phyloP scores from a whole-genome alignment of 768 basidiomycete genomes.

The Lyophyllum semitale region DNA sequence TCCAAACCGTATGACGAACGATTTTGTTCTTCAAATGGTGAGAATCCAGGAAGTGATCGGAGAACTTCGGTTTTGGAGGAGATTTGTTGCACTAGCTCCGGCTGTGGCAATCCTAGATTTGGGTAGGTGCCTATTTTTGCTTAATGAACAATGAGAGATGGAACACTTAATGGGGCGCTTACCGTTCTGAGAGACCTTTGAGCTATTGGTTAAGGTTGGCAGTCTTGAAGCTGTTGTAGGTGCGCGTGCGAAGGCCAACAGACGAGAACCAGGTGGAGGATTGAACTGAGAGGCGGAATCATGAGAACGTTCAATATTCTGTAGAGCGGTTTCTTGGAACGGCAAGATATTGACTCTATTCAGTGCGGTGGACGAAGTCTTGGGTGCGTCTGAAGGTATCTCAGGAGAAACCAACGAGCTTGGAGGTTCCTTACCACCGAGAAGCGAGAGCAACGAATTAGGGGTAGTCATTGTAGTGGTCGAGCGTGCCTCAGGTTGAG shows the following conservation, averaged over 20 bases:
- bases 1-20: slow-evolving; percentile 26
- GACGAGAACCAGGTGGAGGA: slow-evolving; percentile 52
- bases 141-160: not conserved
- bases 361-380: not conserved
- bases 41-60: slow-evolving; percentile 42
- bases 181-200: slow-evolving; percentile 26
- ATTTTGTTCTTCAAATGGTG: slow-evolving; percentile 57
- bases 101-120: slow-evolving; percentile 10
- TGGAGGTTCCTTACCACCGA: slow-evolving; percentile 9
- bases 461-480: not conserved
- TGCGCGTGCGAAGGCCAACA: slow-evolving; percentile 47
- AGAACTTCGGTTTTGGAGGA: slow-evolving; percentile 28
- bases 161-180: not conserved
- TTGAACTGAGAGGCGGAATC: slow-evolving; percentile 36
- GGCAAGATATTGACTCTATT: not conserved
- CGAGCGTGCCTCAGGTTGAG: slow-evolving; percentile 11
- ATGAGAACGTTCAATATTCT: slow-evolving; percentile 3
- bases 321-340: slow-evolving; percentile 1
- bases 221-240: slow-evolving; percentile 29
- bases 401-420: not conserved
- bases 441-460: slow-evolving; percentile 9
- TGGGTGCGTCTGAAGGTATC: not conserved
- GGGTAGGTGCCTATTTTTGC: slow-evolving; percentile 1
- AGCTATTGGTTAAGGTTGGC: slow-evolving; percentile 16
- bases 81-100: slow-evolving; percentile 21